Base-by-base conservation (phyloP, 352 stramenopile genomes). In the Globisporangium cederbergense region DNA sequence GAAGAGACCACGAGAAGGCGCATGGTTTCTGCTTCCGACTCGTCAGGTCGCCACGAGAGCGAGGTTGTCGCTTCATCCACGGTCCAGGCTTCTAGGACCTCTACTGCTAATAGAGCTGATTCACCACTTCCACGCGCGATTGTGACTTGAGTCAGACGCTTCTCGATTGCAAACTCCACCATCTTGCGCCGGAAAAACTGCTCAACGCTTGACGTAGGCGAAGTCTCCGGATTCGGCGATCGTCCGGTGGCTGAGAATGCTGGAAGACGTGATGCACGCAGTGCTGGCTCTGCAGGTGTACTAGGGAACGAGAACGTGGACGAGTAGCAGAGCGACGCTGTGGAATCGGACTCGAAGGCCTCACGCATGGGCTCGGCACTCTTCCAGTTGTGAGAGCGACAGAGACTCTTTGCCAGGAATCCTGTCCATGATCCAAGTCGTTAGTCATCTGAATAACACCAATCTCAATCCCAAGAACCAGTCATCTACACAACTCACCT, bases 381-480 rank as follows among this genome's bases (percentile, higher is more conserved):
- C 2, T 43, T 65, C 77, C 77, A 86, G 0, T 56, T 34, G 7
- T 30, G 45, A 38, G 66, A 74, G 43, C 68, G 38, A 32, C 77
- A 86, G 18, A 81, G 45, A n/a, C 74, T 78, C 43, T 68, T 75
- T 43, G 74, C 67, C 64, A 86, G 60, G 34, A 78, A 84, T 3
- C 74, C 77, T 86, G 34, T 28, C 10, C 60, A 13, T 42, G 2
- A 62, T 5, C 22, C 3, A 54, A 52, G 30, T 11, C 36, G 60
- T 55, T 40, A 13, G 25, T 16, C 52, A 6, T 50, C 30, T 28
- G 20, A 51, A 30, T 16, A 51, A 5, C 11, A 46, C 10, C 52
- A 28, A 2, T 4, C 10, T 18, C 40, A 45, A n/a, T 45, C 18
- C 11, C 13, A 25, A 25, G 22, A 25, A 25, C 22, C 22, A 25